Base-by-base conservation (phyloP, 1,139 yeast species). In the Blastobotrys elegans region DNA sequence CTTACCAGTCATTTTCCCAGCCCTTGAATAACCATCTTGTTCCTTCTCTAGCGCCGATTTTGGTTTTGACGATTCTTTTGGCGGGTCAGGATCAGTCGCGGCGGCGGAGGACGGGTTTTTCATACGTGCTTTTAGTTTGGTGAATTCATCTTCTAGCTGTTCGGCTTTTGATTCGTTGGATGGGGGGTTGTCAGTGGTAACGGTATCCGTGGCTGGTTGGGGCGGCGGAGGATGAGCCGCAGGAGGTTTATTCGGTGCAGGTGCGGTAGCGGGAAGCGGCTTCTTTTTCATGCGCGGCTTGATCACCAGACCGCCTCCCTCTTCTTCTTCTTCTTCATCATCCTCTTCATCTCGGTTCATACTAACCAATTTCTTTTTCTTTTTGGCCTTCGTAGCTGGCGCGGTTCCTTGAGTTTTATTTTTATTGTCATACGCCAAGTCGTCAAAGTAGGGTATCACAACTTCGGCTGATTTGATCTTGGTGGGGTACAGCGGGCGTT, bases 401-500 rank as follows among this genome's bases (percentile, higher is more conserved):
- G 16, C 39, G 24, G 29, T 43, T 29, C 39, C 43, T 22, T 41
- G 43, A 4, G 8, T 36, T 5, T n/a, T 37, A n/a, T 38, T 27
- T n/a, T 30, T 38, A n/a, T 32, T 32, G 20, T 40, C 40, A 26
- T 42, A 38, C 10, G 10, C 39, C 51, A 79, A 58, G 56, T 77
- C 82, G 7, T 69, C 71, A 57, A 82, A 82, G 62, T 68, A 81
- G 6, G 76, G 75, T 11, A 69, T 65, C 2, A 74, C 56, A 2
- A 82, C 73, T 40, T 71, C 73, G 1, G 72, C 61, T 1, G 59
- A 63, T 1, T 57, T 60, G 16, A 84, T 71, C 31, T 53, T 61
- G 0, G 76, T 75, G 0, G 87, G 86, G 56, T 73, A 79, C 21
- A 78, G 43, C 1, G 83, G 84, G 30, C 61, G 33, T 21, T 70